Conservation (phyloP, 1,284 basidiomycete genomes). For the Rhodotorula sp. region DNA sequence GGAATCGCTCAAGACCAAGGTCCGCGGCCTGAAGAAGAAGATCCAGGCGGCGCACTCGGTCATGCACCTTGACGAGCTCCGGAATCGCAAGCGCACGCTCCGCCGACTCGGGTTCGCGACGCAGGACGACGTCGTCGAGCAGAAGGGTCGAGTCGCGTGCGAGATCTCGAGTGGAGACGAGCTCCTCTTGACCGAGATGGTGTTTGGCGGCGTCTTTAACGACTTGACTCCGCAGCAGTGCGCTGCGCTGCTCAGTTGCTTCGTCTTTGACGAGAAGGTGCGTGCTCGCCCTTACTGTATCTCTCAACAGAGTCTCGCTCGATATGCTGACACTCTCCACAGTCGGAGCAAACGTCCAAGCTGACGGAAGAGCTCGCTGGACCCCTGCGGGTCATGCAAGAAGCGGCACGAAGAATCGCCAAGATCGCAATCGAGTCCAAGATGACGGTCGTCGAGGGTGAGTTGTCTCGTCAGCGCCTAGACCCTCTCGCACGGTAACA, state of each 20-base stretch:
- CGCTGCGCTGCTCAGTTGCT: slow-evolving; percentile 88
- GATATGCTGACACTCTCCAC: background rate
- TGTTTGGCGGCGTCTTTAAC: slow-evolving; percentile 97
- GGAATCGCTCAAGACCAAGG: slow-evolving; percentile 65
- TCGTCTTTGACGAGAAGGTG: slow-evolving; percentile 96
- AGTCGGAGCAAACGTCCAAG: slow-evolving; percentile 84
- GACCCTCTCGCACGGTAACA: no score
- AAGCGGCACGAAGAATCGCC: slow-evolving; percentile 88
- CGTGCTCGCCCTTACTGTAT: slow-evolving; percentile 27
- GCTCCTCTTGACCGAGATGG: slow-evolving; percentile 89
- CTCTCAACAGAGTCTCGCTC: background rate
- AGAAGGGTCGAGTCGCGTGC: slow-evolving; percentile 97
- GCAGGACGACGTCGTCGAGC: slow-evolving; percentile 86
- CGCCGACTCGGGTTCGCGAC: slow-evolving; percentile 88
- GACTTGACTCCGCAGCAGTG: slow-evolving; percentile 84
- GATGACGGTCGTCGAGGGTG: slow-evolving; percentile 73
- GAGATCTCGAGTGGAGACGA: slow-evolving; percentile 98
- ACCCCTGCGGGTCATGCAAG: slow-evolving; percentile 90
- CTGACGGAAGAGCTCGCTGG: slow-evolving; percentile 89
- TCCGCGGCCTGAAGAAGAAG: slow-evolving; percentile 74
- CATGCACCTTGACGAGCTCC: slow-evolving; percentile 94
- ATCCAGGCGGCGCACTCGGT: slow-evolving; percentile 89
- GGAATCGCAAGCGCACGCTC: slow-evolving; percentile 89
- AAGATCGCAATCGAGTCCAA: slow-evolving; percentile 93
- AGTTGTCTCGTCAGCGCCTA: background rate